phyloP scores from a whole-genome alignment of 2,329 filamentous ascomycete genomes.

The Cryphonectria radicalis region DNA sequence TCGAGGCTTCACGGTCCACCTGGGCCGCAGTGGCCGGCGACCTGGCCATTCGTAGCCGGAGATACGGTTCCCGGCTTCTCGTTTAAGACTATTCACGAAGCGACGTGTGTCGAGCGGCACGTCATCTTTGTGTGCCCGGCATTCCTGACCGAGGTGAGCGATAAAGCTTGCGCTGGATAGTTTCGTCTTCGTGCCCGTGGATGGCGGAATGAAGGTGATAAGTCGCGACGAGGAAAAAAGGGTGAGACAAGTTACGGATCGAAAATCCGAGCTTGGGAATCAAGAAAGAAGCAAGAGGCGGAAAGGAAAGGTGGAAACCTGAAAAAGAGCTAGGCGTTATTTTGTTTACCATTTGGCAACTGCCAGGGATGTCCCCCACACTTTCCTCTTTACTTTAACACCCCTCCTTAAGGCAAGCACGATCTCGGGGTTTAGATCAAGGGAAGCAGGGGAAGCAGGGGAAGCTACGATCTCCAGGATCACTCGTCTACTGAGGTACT shows the following conservation, averaged over 20 bases:
- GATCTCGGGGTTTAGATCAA: background rate
- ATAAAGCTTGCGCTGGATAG: slow-evolving; percentile 8
- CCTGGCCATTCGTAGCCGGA: slow-evolving; percentile 14
- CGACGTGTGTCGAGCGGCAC: slow-evolving; percentile 26
- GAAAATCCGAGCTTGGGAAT: slow-evolving; percentile 1
- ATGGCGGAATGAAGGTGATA: slow-evolving; percentile 17
- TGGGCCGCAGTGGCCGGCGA: slow-evolving; percentile 2
- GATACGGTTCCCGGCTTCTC: slow-evolving; percentile 12
- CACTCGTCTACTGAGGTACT: background rate
- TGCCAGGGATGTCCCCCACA: slow-evolving; percentile 8
- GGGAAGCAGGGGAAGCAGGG: background rate
- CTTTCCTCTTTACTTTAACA: too few relatives aligned
- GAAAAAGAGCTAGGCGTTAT: background rate
- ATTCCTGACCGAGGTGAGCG: slow-evolving; percentile 27
- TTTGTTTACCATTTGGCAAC: background rate
- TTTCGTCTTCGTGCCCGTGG: background rate
- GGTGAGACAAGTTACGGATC: slow-evolving; percentile 24
- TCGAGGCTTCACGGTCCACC: slow-evolving; percentile 14
- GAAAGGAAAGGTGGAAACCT: background rate
- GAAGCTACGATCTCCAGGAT: background rate
- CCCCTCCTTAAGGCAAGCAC: background rate
- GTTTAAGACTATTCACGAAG: slow-evolving; percentile 14
- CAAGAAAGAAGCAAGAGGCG: background rate
- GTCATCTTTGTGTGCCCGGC: slow-evolving; percentile 25
- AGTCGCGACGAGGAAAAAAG: slow-evolving; percentile 3